phyloP scores from a whole-genome alignment of 2,329 filamentous ascomycete genomes.

The Dothideomycetes sp. region DNA sequence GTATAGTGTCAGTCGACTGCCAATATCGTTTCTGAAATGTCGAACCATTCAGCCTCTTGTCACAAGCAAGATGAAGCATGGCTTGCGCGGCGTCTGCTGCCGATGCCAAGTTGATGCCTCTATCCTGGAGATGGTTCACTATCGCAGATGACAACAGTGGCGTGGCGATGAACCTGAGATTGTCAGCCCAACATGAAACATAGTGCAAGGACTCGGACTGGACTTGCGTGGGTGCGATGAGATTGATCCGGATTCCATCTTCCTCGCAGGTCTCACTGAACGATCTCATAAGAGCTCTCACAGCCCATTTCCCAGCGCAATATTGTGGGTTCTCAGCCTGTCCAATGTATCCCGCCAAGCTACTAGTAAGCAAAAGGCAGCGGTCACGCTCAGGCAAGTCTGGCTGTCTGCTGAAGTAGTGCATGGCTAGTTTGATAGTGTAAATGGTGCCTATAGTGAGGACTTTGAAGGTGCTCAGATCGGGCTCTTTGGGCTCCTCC shows the following conservation, averaged over 20 bases:
- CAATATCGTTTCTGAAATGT: background rate
- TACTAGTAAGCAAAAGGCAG: conserved; percentile 39
- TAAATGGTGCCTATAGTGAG: conserved; percentile 12
- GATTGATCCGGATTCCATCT: conserved; percentile 3
- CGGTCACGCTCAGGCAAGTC: conserved; percentile 29
- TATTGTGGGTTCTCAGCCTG: conserved; percentile 25
- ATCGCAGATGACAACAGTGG: background rate
- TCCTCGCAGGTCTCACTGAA: background rate
- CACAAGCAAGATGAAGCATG: background rate
- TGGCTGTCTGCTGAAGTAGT: conserved; percentile 20
- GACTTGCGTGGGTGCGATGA: conserved; percentile 2
- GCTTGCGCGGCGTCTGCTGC: background rate
- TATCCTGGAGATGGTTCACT: background rate
- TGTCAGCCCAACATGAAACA: background rate
- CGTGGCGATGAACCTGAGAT: background rate
- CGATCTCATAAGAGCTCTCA: conserved; percentile 7
- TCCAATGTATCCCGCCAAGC: conserved; percentile 38
- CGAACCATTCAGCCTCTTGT: background rate
- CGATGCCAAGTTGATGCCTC: background rate
- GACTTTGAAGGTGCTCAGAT: conserved; percentile 12
- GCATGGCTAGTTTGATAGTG: conserved; percentile 15
- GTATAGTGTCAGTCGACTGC: background rate
- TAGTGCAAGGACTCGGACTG: background rate
- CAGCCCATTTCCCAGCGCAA: conserved; percentile 22
- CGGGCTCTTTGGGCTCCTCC: conserved; percentile 14